phyloP scores from a whole-genome alignment of 768 basidiomycete genomes.

The Lentinula detonsa region DNA sequence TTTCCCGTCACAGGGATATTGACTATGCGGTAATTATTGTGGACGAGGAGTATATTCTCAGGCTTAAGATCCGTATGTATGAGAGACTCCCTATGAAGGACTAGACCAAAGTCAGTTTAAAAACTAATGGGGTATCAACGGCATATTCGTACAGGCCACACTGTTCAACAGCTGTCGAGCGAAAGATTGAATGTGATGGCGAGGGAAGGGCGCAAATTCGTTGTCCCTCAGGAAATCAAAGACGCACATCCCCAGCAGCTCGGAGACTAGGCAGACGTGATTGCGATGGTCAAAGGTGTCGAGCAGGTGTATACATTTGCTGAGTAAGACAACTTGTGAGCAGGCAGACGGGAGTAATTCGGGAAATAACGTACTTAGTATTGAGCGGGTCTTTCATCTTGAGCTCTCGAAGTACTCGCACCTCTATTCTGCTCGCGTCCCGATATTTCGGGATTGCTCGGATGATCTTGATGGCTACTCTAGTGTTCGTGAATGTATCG shows the following conservation, averaged over 20 bases:
- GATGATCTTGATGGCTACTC: conserved; percentile 98
- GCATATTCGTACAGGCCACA: conserved; percentile 74
- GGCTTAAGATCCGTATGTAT: conserved; percentile 99
- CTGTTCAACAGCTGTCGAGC: conserved; percentile 88
- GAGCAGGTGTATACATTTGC: conserved; percentile 96
- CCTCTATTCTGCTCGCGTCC: conserved; percentile 97
- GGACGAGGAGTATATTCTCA: conserved; percentile 94
- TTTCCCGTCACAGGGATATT: conserved; percentile 61
- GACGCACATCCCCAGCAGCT: conserved; percentile 93
- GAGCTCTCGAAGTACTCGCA: conserved; percentile 88
- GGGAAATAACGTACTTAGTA: conserved; percentile 59
- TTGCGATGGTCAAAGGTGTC: conserved; percentile 96
- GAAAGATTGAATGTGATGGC: conserved; percentile 93
- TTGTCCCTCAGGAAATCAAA: conserved; percentile 99
- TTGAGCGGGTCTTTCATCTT: conserved; percentile 86
- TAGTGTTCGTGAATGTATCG: conserved; percentile 66
- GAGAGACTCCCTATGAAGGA: conserved; percentile 84
- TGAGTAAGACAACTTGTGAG: conserved; percentile 25
- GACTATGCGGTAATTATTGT: conserved; percentile 66
- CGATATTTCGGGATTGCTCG: conserved; percentile 98
- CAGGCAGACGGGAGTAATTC: conserved; percentile 11
- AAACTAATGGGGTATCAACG: conserved; percentile 13
- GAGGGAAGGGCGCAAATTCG: conserved; percentile 92
- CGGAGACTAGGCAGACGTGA: conserved; percentile 96
- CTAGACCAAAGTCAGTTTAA: conserved; percentile 32